Base-by-base conservation (phyloP, 495 filamentous ascomycete species). In the Trichoderma reesei region DNA sequence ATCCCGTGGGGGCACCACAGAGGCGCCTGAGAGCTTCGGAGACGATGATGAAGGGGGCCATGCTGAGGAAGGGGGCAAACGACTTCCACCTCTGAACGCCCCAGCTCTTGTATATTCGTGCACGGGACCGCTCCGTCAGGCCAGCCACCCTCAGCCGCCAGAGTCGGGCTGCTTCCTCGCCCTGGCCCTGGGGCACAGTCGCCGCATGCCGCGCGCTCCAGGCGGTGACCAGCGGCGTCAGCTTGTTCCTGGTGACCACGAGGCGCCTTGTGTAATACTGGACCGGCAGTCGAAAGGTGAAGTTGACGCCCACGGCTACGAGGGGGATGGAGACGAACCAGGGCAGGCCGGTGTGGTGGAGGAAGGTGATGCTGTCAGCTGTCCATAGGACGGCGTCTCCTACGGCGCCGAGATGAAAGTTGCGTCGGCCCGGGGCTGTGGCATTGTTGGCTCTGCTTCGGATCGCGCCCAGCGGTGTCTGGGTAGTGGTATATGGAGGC, bases 271-370 rank as follows among this genome's bases (percentile, higher is more conserved):
- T 73, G 71, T 85, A 90, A 46, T 85, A 67, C 20, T 80, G 74
- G 3, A 88, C 65, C 0, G 89, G 89, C 3, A 87, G 69, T 48
- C 85, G 83, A 67, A 88, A 70, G 39, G 76, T 61, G 38, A 80
- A 76, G 63, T 86, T 86, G 60, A 93, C 75, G 59, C 83, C 42
- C 3, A 91, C 62, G 1, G 90, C 88, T 1, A 88, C 79, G 63
- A 89, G 77, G 0, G 91, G 91, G 62, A 96, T 83, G 34, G 85
- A 81, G 9, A 83, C 68, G 59, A 73, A 85, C 91, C 91, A 96
- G 65, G 90, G 83, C 3, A 88, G 79, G 56, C 78, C 76, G 34
- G 82, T 83, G 38, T 70, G 68, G 71, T 94, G 91, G 3, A 92
- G 68, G 51, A 73, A 68, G n/a, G 85, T 75, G 60, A 94, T 75